Evolutionary conservation across 495 filamentous ascomycete species (phyloP).

Genomic region (Annulohypoxylon moriforme): DNA sequence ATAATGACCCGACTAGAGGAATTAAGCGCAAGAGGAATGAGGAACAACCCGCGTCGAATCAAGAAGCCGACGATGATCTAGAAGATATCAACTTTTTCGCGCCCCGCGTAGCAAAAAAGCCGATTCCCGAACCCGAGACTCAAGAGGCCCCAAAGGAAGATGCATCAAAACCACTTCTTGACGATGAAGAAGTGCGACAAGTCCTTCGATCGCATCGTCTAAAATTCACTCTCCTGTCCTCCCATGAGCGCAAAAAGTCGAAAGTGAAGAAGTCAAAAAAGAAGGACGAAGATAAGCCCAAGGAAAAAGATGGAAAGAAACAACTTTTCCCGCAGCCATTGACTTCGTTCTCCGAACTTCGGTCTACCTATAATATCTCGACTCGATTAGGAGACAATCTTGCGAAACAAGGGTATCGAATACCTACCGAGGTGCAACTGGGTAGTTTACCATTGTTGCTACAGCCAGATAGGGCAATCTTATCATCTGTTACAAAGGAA

Average conservation of each 20-base stretch:
- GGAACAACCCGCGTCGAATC: conserved; percentile 39
- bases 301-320: conserved; percentile 63
- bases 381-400: conserved; percentile 80
- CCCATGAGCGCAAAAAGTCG: conserved; percentile 43
- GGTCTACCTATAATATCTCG: conserved; percentile 74
- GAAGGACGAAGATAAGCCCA: conserved; percentile 53
- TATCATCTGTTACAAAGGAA: conserved; percentile 43
- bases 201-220: conserved; percentile 86
- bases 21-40: conserved; percentile 64
- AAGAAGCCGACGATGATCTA: conserved; percentile 42
- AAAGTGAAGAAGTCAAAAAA: conserved; percentile 52
- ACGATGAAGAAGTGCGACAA: conserved; percentile 75
- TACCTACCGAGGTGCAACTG: conserved; percentile 94
- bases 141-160: conserved; percentile 33
- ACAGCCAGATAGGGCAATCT: conserved; percentile 57
- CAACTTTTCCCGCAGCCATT: conserved; percentile 80
- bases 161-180: conserved; percentile 52
- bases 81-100: conserved; percentile 65
- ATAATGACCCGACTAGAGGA: conserved; percentile 57
- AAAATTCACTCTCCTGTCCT: conserved; percentile 78
- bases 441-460: conserved; percentile 83
- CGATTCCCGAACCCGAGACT: conserved; percentile 25
- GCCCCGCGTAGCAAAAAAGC: conserved; percentile 40
- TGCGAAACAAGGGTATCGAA: conserved; percentile 80
- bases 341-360: conserved; percentile 78